Conservation (phyloP, 495 filamentous ascomycete species). For the Wilcoxina mikolae region DNA sequence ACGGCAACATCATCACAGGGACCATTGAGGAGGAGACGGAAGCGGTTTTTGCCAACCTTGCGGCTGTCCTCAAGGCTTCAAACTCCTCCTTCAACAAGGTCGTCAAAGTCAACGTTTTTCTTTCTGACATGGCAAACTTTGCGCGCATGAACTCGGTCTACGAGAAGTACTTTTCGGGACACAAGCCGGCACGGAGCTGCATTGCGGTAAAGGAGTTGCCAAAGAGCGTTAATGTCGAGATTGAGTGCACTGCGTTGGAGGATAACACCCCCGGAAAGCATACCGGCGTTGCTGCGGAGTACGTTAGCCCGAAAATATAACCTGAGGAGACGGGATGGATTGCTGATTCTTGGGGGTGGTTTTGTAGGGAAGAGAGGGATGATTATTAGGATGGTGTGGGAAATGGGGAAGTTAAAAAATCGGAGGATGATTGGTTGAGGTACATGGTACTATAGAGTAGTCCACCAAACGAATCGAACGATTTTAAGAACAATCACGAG, state of each 20-base stretch:
- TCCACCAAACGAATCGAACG: too few relatives aligned
- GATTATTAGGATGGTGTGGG: too few relatives aligned
- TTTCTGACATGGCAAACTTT: conserved; percentile 56
- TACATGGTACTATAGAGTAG: too few relatives aligned
- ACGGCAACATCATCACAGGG: conserved; percentile 59
- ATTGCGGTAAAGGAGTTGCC: conserved; percentile 81
- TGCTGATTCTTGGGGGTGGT: too few relatives aligned
- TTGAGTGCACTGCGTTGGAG: conserved; percentile 62
- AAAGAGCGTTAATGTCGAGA: conserved; percentile 81
- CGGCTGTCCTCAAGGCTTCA: conserved; percentile 49
- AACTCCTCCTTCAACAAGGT: conserved; percentile 48
- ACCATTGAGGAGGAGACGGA: conserved; percentile 47
- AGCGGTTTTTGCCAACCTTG: conserved; percentile 43
- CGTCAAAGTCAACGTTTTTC: conserved; percentile 55
- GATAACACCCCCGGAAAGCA: conserved; percentile 6
- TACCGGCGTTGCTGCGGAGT: neutral
- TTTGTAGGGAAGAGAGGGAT: too few relatives aligned
- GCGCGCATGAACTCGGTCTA: conserved; percentile 74
- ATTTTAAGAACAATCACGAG: too few relatives aligned
- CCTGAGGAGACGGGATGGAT: too few relatives aligned
- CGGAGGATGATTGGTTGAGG: too few relatives aligned
- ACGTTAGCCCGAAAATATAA: neutral
- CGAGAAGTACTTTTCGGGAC: conserved; percentile 57
- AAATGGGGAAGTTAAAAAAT: too few relatives aligned
- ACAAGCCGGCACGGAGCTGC: conserved; percentile 80